Base-by-base conservation (phyloP, 495 filamentous ascomycete genomes). In the Glutinoglossum americanum region DNA sequence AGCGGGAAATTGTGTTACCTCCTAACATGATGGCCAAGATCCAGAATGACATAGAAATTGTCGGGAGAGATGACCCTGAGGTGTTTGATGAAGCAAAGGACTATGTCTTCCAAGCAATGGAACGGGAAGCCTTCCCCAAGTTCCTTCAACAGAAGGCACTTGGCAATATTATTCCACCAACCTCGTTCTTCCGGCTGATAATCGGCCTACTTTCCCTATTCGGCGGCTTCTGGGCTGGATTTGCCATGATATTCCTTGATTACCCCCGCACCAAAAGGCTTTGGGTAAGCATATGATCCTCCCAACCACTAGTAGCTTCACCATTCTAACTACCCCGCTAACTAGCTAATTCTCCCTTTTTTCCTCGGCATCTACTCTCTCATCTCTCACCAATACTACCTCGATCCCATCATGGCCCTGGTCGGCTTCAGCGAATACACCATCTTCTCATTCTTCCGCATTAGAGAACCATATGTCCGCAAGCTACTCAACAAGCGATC, bases 91-190 rank as follows among this genome's bases (percentile, higher is more conserved):
- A 84, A 1, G 92, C 92, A 27, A 97, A 97, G 69, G 93, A 99
- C 71, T 99, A 97, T 66, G 90, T 95, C 51, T 99, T 96, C 69
- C 93, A 97, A 66, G 92, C 92, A 2, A 99, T 99, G 93, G 92
- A 99, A 69, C 81, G 93, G 45, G 92, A 97, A 70, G 92, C 92
- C 15, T 98, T 95, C 69, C 92, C 92, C 3, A 89, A 89, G 25
- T 98, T 98, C 74, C 77, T 98, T 61, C 81, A 87, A 63, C 82
- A 85, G 64, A 96, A 96, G 72, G 92, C 89, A 7, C 76, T 98
- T 15, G 93, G 93, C 44, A 98, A 98, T 64, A 73, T 98, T 1
- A 86, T 97, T 23, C 92, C 89, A 4, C 76, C 89, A 21, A 92
- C 85, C 30, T 78, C 87, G 48, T 80, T 95, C 65, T 72, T 88